Base-by-base conservation (phyloP, 1,284 basidiomycete genomes). In the Cryptococcus deneoformans region DNA sequence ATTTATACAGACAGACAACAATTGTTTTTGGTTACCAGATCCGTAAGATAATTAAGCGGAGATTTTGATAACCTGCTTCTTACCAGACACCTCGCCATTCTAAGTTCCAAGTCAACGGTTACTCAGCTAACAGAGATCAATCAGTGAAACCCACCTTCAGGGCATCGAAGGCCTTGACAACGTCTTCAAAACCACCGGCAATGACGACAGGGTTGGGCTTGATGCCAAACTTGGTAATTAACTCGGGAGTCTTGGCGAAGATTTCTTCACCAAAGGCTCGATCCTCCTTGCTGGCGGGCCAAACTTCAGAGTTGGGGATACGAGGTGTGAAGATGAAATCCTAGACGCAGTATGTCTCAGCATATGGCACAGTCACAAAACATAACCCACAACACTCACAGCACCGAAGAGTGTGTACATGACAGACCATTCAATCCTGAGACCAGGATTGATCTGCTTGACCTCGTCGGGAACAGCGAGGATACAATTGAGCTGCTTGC, bases 341-440 rank as follows among this genome's bases (percentile, higher is more conserved):
- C 65, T 70, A 46, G 24, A 20, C 48, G 20, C 40, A 45, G 5
- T 29, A 29, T 29, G 29, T 29, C 29, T 29, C 16, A 29, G 29
- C 29, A 29, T 29, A 14, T 29, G 14, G 16, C 39, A 29, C n/a
- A 47, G n/a, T 37, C 37, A 34, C 10, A 11, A n/a, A n/a, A 54
- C 36, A 37, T 29, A 5, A 29, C 5, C 29, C 5, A n/a, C 20
- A 37, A 34, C 1, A 61, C 65, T 58, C 20, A 65, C 65, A 8
- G 52, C 58, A 10, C 72, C 72, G 48, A 67, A 67, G 10, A 68
- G 50, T 3, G 70, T 69, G 63, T 73, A 74, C 53, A 72, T 67
- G 40, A 73, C 56, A 7, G 69, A 72, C n/a, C 46, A 46, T 29
- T 60, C 63, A 37, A 67, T 53, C 50, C 69, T 62, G 52, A 74